Evolutionary conservation across 2,329 filamentous ascomycete genomes (phyloP), one percentile per base, ranked within the genome.

Genomic region (Coleophoma cylindrospora): DNA sequence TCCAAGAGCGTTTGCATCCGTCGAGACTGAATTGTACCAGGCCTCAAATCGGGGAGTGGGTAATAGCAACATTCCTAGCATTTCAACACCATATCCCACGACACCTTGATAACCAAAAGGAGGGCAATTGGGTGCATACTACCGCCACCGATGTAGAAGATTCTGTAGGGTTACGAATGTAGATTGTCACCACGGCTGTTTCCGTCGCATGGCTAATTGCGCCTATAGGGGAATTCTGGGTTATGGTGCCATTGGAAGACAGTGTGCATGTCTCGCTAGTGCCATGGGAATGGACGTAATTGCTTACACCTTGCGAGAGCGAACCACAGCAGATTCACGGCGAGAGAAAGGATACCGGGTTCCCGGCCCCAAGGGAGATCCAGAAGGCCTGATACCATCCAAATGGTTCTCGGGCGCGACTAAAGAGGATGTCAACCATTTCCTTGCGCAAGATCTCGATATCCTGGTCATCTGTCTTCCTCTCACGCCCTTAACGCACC

Each of bases 261-360:
- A 81, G 51, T 69, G 69, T 4, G 78, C 76, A 3, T 72, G 75
- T 9, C 75, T 89, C 3, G 78, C 79, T 11, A 73, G 73, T 13
- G 83, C 84, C 2, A 67, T 89, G 59, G 88, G 88, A 15, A 84
- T 89, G 77, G 74, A 81, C 22, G 79, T 92, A 0, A 74, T 90
- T 62, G 88, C 87, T 1, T 91, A 87, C 70, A 92, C 87, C 0
- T 82, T 87, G 0, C 81, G 80, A 22, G 79, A 85, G 1, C 83
- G 85, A n/a, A 65, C 71, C 10, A 89, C 86, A 0, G 77, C 82
- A 0, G 83, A 83, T 49, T 85, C 82, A 1, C 78, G 77, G 43
- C 71, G 68, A 32, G 87, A 92, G 66, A 63, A 68, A 12, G 79
- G 81, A 6, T 92, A 85, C 68, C 78, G 84, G 34, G 80, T 89